phyloP scores from a whole-genome alignment of 2,329 filamentous ascomycete species.

The Phaeosphaeria sp. region DNA sequence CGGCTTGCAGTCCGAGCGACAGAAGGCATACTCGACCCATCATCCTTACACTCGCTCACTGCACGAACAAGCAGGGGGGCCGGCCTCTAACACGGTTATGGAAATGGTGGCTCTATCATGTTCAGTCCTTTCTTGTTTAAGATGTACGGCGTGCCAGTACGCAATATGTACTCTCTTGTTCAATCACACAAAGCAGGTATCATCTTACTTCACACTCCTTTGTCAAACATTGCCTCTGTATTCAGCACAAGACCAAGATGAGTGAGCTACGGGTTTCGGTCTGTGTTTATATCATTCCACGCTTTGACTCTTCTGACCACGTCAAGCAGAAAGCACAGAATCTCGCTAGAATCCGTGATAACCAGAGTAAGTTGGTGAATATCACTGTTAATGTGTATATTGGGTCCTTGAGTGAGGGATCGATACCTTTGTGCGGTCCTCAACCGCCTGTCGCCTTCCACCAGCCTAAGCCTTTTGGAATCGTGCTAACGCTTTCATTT shows the following conservation, averaged over 20 bases:
- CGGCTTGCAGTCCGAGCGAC: slow-evolving; percentile 20
- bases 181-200: slow-evolving; percentile 22
- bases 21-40: slow-evolving; percentile 17
- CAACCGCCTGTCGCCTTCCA: background rate
- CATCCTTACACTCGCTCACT: slow-evolving; percentile 24
- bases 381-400: background rate
- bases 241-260: slow-evolving; percentile 28
- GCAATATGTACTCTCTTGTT: slow-evolving; percentile 24
- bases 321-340: slow-evolving; percentile 46
- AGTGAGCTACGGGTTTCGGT: slow-evolving; percentile 35
- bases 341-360: slow-evolving; percentile 72
- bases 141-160: slow-evolving; percentile 30
- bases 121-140: slow-evolving; percentile 28
- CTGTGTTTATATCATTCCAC: background rate
- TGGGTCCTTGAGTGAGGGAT: background rate
- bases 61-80: slow-evolving; percentile 26
- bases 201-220: slow-evolving; percentile 12
- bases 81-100: slow-evolving; percentile 13
- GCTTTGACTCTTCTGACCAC: slow-evolving; percentile 9
- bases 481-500: slow-evolving; percentile 9
- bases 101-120: slow-evolving; percentile 30
- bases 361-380: slow-evolving; percentile 59
- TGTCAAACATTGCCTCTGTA: slow-evolving; percentile 4
- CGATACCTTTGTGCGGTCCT: background rate
- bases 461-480: background rate